Evolutionary conservation across 2,329 filamentous ascomycete species (phyloP), one percentile per base, ranked within the genome.

Genomic region (Exophiala calicioides): DNA sequence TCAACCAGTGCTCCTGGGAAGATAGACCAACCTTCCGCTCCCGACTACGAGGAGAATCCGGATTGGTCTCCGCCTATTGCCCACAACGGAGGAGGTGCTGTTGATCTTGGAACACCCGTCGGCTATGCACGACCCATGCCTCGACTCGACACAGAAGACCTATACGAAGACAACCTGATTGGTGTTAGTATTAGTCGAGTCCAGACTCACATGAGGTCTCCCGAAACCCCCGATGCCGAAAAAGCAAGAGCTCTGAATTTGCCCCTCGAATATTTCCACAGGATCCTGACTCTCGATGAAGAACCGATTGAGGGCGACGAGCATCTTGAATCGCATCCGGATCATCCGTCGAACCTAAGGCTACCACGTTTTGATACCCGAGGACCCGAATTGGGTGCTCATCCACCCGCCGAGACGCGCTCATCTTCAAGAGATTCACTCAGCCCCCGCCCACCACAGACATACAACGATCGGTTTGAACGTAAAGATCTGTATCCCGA

Each of bases 171-270:
- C 44, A 62, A 64, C 9, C 68, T 80, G 24, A 70, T 84, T 55
- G 79, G 78, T 2, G 70, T 83, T 58, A 82, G 79, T 59, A 81
- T 84, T 52, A 72, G 78, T 49, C 71, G 70, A 29, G 69, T 73
- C 31, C 80, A 84, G 61, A 79, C 73, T 38, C 72, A 75, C 32
- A 68, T 82, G 60, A 76, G 72, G 26, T 78, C 78, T 13, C 74
- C 78, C 7, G 69, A 71, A 31, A 82, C 79, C 3, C 79, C 80
- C 1, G 76, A 76, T 7, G 74, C 74, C 15, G 80, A 82, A 59
- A 83, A 82, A 61, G 74, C 69, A n/a, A 75, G 76, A 2, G 74
- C 73, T 2, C 65, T 84, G 56, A 76, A 79, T 37, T 20, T 54
- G 12, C 38, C 52, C 4, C 24, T 47, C 4, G 47, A 51, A 6